phyloP scores from a whole-genome alignment of 2,329 filamentous ascomycete genomes.

The Fragosphaeria purpurea region DNA sequence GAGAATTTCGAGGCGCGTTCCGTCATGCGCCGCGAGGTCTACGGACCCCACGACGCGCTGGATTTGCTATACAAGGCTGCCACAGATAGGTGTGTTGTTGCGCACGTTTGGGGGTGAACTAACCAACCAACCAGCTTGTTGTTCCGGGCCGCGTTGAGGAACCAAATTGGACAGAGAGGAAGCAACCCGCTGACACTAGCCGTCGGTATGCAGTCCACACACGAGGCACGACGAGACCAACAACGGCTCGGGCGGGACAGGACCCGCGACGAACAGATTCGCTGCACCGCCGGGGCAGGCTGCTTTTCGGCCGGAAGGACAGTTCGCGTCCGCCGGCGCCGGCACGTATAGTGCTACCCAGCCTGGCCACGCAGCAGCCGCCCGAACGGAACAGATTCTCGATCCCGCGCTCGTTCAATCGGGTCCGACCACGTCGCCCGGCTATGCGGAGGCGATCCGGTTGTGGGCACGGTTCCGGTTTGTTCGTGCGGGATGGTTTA shows the following conservation, averaged over 20 bases:
- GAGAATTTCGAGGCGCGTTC: slow-evolving; percentile 56
- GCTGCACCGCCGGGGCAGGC: not conserved
- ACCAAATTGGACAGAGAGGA: too few relatives aligned
- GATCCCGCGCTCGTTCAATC: slow-evolving; percentile 37
- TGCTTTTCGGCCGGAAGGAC: not conserved
- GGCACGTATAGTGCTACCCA: slow-evolving; percentile 13
- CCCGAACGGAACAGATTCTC: slow-evolving; percentile 27
- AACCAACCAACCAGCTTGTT: too few relatives aligned
- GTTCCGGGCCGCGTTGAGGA: too few relatives aligned
- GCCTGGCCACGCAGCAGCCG: slow-evolving; percentile 10
- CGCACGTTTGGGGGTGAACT: too few relatives aligned
- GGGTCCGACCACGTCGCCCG: slow-evolving; percentile 36
- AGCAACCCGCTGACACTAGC: too few relatives aligned
- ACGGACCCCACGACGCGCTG: slow-evolving; percentile 84
- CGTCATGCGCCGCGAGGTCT: slow-evolving; percentile 63
- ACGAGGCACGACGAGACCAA: slow-evolving; percentile 1
- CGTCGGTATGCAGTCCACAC: slow-evolving; percentile 1
- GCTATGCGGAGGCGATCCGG: slow-evolving; percentile 61
- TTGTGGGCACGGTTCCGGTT: slow-evolving; percentile 92
- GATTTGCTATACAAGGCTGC: slow-evolving; percentile 86
- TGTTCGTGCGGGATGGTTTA: slow-evolving; percentile 95
- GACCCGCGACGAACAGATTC: not conserved
- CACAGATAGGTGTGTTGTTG: slow-evolving; percentile 38
- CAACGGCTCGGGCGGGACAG: not conserved
- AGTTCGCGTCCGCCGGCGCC: not conserved